Conservation (phyloP, 805 yeast species). For the Hanseniaspora valbyensis region DNA sequence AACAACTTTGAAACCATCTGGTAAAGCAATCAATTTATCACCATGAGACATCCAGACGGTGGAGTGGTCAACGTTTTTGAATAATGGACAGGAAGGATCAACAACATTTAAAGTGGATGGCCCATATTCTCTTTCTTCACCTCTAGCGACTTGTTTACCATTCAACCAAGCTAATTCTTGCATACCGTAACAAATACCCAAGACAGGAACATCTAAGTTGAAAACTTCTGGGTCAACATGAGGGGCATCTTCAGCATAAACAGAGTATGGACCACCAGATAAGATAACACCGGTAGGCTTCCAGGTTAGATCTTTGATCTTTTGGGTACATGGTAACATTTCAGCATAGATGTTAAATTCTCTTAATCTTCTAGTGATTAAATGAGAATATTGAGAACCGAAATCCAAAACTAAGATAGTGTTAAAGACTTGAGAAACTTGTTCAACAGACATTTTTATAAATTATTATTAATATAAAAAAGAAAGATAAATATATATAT, state of each 20-base stretch:
- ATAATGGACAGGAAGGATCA: conserved; percentile 57
- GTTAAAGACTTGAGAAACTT: conserved; percentile 85
- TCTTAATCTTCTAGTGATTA: conserved; percentile 93
- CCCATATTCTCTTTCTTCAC: conserved; percentile 96
- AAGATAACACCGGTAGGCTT: conserved; percentile 92
- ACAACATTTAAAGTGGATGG: conserved; percentile 79
- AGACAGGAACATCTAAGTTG: conserved; percentile 80
- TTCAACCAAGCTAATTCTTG: conserved; percentile 98
- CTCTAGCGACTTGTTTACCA: conserved; percentile 82
- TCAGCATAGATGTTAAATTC: conserved; percentile 97
- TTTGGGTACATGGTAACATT: conserved; percentile 98
- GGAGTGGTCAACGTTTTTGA: conserved; percentile 82
- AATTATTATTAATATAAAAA: neutral
- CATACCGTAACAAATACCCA: conserved; percentile 98
- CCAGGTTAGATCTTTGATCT: conserved; percentile 83
- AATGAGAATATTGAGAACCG: conserved; percentile 96
- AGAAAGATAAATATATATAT: conserved; percentile 5
- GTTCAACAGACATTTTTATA: conserved; percentile 24
- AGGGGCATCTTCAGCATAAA: conserved; percentile 88
- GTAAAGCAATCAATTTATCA: conserved; percentile 84
- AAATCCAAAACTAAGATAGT: conserved; percentile 95
- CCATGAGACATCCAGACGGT: conserved; percentile 99
- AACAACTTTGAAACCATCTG: conserved; percentile 75
- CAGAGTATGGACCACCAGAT: conserved; percentile 97
- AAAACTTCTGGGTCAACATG: conserved; percentile 94